A percentile compares a stretch with the other conserved stretches of the same genome.
These are phyloP conservation scores for Macrolepiota fuliginosa DNA, from an alignment of 768 basidiomycete genomes.

Conservation along the genomic window DNA sequence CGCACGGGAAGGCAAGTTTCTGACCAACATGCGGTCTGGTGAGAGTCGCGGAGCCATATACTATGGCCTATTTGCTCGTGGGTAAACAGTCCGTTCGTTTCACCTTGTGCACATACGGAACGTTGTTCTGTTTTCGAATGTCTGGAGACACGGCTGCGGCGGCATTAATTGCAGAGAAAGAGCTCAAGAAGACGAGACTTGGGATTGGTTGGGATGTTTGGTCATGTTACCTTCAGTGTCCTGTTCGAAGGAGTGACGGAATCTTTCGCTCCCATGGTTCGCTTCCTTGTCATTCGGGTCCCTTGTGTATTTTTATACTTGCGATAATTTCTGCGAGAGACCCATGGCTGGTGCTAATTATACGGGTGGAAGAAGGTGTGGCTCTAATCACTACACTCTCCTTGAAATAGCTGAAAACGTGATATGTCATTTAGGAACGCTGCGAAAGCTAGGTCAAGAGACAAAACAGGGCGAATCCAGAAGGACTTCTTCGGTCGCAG, in stretches of 20 bases:
- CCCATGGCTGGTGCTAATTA: conserved; percentile 69
- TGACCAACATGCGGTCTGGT: not conserved
- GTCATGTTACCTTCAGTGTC: conserved; percentile 2
- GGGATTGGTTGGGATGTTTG: conserved; percentile 2
- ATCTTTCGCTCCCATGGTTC: not conserved
- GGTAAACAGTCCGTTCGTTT: not conserved
- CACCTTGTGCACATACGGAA: not conserved
- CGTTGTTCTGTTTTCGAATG: not conserved
- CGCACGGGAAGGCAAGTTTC: too few relatives aligned
- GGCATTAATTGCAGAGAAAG: not conserved
- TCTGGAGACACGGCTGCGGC: too few relatives aligned
- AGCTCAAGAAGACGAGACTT: not conserved
- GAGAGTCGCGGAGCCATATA: not conserved
- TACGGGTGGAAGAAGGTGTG: conserved; percentile 70
- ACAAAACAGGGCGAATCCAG: conserved; percentile 51
- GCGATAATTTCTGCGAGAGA: not conserved
- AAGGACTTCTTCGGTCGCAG: conserved; percentile 61
- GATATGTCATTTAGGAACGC: conserved; percentile 42
- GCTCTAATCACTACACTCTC: not conserved
- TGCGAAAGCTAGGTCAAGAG: conserved; percentile 56
- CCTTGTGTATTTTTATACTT: not conserved
- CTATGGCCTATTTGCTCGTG: not conserved
- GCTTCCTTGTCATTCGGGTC: not conserved
- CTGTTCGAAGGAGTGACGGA: not conserved
- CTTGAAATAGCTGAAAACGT: not conserved